A percentile compares a stretch with the other conserved stretches of the same genome.
Conservation (phyloP, 2,329 filamentous ascomycete genomes). For the Hypoxylon rubiginosum region DNA sequence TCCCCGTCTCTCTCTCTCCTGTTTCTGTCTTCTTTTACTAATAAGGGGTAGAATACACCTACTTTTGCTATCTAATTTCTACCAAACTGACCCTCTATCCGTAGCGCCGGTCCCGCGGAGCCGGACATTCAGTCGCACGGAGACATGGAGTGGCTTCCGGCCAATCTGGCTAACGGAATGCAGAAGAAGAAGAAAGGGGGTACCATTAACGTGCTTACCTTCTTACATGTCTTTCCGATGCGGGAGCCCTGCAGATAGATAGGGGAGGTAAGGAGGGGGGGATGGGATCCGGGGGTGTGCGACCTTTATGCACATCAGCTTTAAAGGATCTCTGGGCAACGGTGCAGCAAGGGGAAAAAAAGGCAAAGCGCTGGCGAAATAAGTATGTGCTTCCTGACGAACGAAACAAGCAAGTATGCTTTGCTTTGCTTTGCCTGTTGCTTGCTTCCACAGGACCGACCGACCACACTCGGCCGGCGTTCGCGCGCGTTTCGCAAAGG, state of each 20-base stretch:
- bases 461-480: conserved; percentile 17
- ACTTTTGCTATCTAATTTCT: not conserved
- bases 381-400: conserved; percentile 22
- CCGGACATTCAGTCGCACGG: conserved; percentile 28
- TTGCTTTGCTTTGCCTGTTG: not conserved
- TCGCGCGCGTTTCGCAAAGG: conserved; percentile 22
- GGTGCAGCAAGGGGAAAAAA: conserved; percentile 22
- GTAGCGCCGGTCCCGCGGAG: conserved; percentile 22
- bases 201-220: conserved; percentile 17
- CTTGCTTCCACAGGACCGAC: not conserved
- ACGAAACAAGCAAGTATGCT: not conserved
- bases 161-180: conserved; percentile 28
- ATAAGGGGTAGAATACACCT: conserved; percentile 9
- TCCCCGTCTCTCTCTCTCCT: not conserved
- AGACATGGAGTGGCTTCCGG: conserved; percentile 23
- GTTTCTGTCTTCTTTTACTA: conserved; percentile 4
- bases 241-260: conserved; percentile 26
- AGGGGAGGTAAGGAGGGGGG: conserved; percentile 1
- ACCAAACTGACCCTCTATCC: conserved; percentile 1
- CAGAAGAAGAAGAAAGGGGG: not conserved
- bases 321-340: conserved; percentile 32
- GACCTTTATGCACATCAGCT: conserved; percentile 39
- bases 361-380: not conserved
- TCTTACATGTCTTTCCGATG: conserved; percentile 21
- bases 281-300: conserved; percentile 27